Conservation (phyloP, 768 basidiomycete genomes). For the Erythrobasidium yunnanense region DNA sequence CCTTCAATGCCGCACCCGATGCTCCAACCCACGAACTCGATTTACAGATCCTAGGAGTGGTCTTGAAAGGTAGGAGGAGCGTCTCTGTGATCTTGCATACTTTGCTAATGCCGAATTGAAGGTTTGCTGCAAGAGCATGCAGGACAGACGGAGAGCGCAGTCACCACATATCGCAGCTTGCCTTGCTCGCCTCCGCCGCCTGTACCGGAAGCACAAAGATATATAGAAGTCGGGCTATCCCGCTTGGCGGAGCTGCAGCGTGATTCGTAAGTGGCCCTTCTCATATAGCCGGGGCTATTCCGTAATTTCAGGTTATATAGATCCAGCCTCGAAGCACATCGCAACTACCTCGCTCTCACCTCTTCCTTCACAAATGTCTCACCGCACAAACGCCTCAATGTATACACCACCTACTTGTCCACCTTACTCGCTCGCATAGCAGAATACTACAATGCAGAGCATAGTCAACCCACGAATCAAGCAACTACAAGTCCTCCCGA, state of each 20-base stretch:
- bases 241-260: not conserved
- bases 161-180: not conserved
- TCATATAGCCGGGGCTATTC: not conserved
- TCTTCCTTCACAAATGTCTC: not conserved
- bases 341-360: not conserved
- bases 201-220: conserved; percentile 18
- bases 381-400: not conserved
- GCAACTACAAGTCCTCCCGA: too few species aligned
- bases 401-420: not conserved
- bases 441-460: not conserved
- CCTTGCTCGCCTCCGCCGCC: conserved; percentile 10
- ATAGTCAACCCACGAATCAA: too few species aligned
- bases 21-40: conserved; percentile 14
- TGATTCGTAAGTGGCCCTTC: not conserved
- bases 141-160: not conserved
- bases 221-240: conserved; percentile 6
- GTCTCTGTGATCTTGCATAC: not conserved
- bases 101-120: not conserved
- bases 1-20: too few species aligned
- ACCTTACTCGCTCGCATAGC: not conserved
- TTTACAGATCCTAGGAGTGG: conserved; percentile 8
- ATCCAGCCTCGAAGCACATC: not conserved
- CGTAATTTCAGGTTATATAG: not conserved
- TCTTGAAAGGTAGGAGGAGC: not conserved
- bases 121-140: conserved; percentile 15